Base-by-base conservation (phyloP, 306 rosid genomes). In the Dalbergia cultrata region DNA sequence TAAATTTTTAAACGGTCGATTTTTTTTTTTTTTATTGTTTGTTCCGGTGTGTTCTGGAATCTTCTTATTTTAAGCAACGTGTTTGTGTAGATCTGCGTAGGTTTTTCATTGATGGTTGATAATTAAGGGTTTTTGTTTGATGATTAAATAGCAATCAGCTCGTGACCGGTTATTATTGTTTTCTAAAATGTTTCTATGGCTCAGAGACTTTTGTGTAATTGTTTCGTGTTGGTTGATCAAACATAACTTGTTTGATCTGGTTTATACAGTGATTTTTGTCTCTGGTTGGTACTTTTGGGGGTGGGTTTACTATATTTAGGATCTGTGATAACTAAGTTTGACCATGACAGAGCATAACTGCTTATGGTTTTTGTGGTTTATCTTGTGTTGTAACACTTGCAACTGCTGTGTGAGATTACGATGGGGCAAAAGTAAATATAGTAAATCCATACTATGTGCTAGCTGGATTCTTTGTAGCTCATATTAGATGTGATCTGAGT, bases 331-430 rank as follows among this genome's bases (percentile, higher is more conserved):
- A 63, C 19, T 22, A 17, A 1, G 52, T 61, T 49, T 76, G 63
- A 63, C 63, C 63, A n/a, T 19, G 22, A 35, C 21, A 47, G 5
- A 59, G 16, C 58, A 14, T 74, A 35, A 60, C 19, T 31, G 45
- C 18, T 43, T 62, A 47, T 12, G 39, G 18, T 54, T 44, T 45
- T n/a, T 49, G 37, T 34, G 34, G 63, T 34, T 26, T 7, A 14
- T 59, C 13, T 54, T 18, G 22, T 16, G 60, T 39, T 82, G 54
- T 50, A 47, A 16, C 49, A 16, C 49, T 67, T 82, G 49, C 34
- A 44, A 13, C 44, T 64, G 33, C 35, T 37, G 41, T 49, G 12
- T 39, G 64, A 61, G 67, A 57, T 56, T 67, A 14, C 18, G 64
- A 67, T 66, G 60, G 63, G 58, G 21, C 45, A 21, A 68, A 19